Percentiles rank a stretch among this genome's conserved stretches.
Conservation (phyloP, 23 red algal genomes). For the Gracilaria gracilis region DNA sequence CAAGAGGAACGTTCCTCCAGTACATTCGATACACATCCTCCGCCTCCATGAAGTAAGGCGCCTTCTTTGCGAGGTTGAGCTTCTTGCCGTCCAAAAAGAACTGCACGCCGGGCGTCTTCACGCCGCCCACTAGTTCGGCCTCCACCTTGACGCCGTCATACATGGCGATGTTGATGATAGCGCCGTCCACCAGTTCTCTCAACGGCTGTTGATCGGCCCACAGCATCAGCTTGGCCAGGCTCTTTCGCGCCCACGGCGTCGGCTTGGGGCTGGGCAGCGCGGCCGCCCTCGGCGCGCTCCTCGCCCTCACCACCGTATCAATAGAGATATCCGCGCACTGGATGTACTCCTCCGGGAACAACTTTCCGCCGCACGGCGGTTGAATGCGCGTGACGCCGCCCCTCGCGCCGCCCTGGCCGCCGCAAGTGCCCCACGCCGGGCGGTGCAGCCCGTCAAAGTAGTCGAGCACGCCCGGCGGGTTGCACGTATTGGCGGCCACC, state of each 20-base stretch:
- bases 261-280: background rate
- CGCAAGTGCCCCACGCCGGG: conserved; percentile 42
- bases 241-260: background rate
- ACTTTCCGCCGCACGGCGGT: conserved; percentile 33
- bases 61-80: background rate
- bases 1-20: background rate
- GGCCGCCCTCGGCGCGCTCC: background rate
- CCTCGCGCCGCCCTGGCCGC: conserved; percentile 47
- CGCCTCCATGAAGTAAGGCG: conserved; percentile 20
- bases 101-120: background rate
- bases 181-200: conserved; percentile 7
- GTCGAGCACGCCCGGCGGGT: conserved; percentile 68
- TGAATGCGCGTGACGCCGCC: conserved; percentile 43
- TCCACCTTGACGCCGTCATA: conserved; percentile 24
- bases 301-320: conserved; percentile 2
- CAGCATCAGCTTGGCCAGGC: conserved; percentile 21
- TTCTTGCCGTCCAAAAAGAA: conserved; percentile 9
- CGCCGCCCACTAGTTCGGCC: background rate
- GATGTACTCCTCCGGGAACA: conserved; percentile 68
- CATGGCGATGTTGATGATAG: conserved; percentile 6
- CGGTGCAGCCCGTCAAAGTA: conserved; percentile 54
- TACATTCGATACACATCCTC: background rate
- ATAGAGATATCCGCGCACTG: conserved; percentile 60
- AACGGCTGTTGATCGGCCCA: conserved; percentile 8
- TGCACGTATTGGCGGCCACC: conserved; percentile 63